Evolutionary conservation across 192 early-diverging fungal species (phyloP), one percentile per base, ranked within the genome.

Genomic region (Piromyces sp.): DNA sequence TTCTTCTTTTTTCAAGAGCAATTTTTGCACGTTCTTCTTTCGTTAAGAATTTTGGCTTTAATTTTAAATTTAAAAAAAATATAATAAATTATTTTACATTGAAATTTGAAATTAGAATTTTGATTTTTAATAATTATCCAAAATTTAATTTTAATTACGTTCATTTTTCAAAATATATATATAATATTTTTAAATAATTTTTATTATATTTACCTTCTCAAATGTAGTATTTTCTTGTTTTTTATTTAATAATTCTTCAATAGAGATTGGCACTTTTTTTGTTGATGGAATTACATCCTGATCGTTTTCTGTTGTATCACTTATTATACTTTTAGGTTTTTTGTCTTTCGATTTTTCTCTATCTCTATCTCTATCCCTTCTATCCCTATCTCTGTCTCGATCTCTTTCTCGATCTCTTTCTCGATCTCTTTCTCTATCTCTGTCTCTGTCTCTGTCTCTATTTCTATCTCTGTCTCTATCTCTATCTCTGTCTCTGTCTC

Each of bases 1-100:
- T 89, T 86, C 94, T 91, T 42, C 93, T 86, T 78, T 89, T 88
- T 82, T 97, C 94, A 29, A 99, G 86, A 11, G 97, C 97, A 40
- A 94, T 82, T 82, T 95, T 89, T 30, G 93, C 93, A 22, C 97
- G 89, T 85, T 99, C 93, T 85, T 94, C 95, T 85, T 99, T 99
- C 22, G 94, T 94, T 82, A 99, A 80, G 81, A 97, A 99, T 80
- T 90, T 91, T 0, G 94, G 93, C 88, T 38, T 33, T 33, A 33
- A 33, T 33, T 33, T 33, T 33, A 33, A 33, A 33, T 33, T 9
- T 87, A 80, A 13, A 42, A 29, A 16, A 28, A n/a, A n/a, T n/a
- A n/a, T n/a, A n/a, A n/a, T 31, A 80, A 30, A 30, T 30, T 29
- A 30, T 79, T 26, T 81, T 16, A 58, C 1, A 80, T 78, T 37